These are phyloP conservation scores for Eucalyptus lansdowneana DNA, from an alignment of 345 rosid genomes.

Conservation along the genomic window DNA sequence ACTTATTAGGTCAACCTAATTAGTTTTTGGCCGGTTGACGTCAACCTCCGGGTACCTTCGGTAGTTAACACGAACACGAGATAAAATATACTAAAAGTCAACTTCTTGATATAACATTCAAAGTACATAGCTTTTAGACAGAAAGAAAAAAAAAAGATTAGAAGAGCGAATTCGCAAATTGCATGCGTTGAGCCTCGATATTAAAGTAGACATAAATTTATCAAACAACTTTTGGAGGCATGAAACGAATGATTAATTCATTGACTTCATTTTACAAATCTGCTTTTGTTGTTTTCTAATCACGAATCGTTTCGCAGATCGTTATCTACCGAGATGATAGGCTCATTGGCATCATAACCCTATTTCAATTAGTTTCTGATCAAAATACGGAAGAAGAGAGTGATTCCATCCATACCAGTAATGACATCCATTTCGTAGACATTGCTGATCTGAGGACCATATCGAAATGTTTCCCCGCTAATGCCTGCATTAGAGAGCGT, in stretches of 20 bases:
- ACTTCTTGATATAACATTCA: not conserved
- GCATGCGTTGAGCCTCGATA: not conserved
- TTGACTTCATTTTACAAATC: not conserved
- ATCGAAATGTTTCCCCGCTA: slow-evolving; percentile 29
- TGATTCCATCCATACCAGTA: slow-evolving; percentile 15
- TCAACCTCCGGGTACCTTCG: not conserved
- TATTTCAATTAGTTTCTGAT: not conserved
- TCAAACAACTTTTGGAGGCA: not conserved
- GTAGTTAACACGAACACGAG: not conserved
- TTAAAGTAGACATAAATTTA: not conserved
- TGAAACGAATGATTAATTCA: not conserved
- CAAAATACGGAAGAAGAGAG: not conserved
- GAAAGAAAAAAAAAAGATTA: not conserved
- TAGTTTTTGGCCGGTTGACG: not conserved
- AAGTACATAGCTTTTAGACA: not conserved
- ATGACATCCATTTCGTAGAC: slow-evolving; percentile 42
- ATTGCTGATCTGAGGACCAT: slow-evolving; percentile 45
- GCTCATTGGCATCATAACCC: not conserved
- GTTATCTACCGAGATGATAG: not conserved
- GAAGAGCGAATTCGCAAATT: not conserved
- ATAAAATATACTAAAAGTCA: not conserved
- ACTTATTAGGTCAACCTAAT: not conserved
- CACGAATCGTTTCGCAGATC: not conserved
- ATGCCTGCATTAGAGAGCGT: slow-evolving; percentile 50
- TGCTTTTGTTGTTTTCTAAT: not conserved